phyloP scores from a whole-genome alignment of 441 rosid genomes.

The Geranium incanum region DNA sequence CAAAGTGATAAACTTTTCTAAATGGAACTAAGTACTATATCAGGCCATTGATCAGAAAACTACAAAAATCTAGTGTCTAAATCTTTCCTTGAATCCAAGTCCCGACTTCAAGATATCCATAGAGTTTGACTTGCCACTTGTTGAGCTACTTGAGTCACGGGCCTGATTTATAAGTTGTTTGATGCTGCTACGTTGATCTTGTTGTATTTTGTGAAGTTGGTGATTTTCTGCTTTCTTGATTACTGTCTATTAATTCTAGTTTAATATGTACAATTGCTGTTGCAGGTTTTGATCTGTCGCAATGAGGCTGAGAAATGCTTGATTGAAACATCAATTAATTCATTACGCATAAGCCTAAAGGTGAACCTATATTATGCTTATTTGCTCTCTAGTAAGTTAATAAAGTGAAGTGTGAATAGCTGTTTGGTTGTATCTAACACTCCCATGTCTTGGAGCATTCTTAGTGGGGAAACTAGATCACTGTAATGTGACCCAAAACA shows the following conservation, averaged over 20 bases:
- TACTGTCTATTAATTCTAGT: slow-evolving; percentile 5
- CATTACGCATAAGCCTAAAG: slow-evolving; percentile 90
- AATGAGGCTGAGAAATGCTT: slow-evolving; percentile 95
- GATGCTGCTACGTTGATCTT: neutral
- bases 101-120: neutral
- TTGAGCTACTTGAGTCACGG: neutral
- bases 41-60: neutral
- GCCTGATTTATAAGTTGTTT: neutral
- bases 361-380: slow-evolving; percentile 31
- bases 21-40: neutral
- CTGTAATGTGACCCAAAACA: neutral
- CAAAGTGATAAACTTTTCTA: neutral
- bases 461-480: neutral
- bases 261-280: slow-evolving; percentile 7
- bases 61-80: neutral
- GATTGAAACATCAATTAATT: slow-evolving; percentile 91
- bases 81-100: neutral
- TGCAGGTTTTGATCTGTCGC: slow-evolving; percentile 84
- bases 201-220: neutral
- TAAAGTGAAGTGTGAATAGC: neutral
- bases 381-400: slow-evolving; percentile 2
- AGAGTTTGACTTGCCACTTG: neutral
- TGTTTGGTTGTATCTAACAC: neutral
- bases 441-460: neutral
- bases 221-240: slow-evolving; percentile 4